Percentiles rank a stretch among this genome's conserved stretches.
phyloP scores from a whole-genome alignment of 2,329 filamentous ascomycete species.

The Colletotrichum spaethianum region DNA sequence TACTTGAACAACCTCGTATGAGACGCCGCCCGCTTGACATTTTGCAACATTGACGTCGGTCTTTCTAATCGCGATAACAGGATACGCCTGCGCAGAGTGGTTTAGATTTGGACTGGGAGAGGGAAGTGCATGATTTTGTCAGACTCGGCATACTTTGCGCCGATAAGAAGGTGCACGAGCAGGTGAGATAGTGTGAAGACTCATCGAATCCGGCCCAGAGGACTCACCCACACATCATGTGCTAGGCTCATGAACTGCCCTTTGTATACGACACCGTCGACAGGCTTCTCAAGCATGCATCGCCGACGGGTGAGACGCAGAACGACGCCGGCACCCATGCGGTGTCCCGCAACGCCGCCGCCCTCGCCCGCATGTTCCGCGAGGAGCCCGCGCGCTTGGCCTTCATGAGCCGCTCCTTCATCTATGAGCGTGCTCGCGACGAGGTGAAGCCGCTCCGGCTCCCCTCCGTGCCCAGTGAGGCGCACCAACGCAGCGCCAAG shows the following conservation, averaged over 20 bases:
- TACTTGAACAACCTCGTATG: slow-evolving; percentile 72
- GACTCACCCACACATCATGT: slow-evolving; percentile 11
- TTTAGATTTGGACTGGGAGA: slow-evolving; percentile 59
- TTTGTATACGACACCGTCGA: slow-evolving; percentile 64
- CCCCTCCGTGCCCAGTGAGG: slow-evolving; percentile 48
- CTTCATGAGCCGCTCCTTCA: slow-evolving; percentile 75
- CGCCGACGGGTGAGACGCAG: slow-evolving; percentile 50
- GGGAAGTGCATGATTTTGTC: slow-evolving; percentile 59
- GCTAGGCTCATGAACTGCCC: slow-evolving; percentile 58
- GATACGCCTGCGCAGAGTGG: slow-evolving; percentile 52
- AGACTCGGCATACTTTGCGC: slow-evolving; percentile 61
- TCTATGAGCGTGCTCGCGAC: slow-evolving; percentile 71
- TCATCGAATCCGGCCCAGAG: background rate
- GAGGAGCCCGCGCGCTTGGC: slow-evolving; percentile 66
- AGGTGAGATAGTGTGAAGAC: slow-evolving; percentile 52
- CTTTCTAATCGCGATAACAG: slow-evolving; percentile 42
- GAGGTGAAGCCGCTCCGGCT: slow-evolving; percentile 38
- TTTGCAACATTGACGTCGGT: background rate
- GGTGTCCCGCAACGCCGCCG: slow-evolving; percentile 62
- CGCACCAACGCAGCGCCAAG: slow-evolving; percentile 77
- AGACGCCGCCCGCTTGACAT: slow-evolving; percentile 8
- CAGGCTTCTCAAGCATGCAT: slow-evolving; percentile 61
- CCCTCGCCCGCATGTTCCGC: slow-evolving; percentile 62
- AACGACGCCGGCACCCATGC: slow-evolving; percentile 54
- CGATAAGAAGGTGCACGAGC: slow-evolving; percentile 49